These are phyloP conservation scores for Cercospora sojina DNA, from an alignment of 2,329 filamentous ascomycete species.

Conservation along the genomic window DNA sequence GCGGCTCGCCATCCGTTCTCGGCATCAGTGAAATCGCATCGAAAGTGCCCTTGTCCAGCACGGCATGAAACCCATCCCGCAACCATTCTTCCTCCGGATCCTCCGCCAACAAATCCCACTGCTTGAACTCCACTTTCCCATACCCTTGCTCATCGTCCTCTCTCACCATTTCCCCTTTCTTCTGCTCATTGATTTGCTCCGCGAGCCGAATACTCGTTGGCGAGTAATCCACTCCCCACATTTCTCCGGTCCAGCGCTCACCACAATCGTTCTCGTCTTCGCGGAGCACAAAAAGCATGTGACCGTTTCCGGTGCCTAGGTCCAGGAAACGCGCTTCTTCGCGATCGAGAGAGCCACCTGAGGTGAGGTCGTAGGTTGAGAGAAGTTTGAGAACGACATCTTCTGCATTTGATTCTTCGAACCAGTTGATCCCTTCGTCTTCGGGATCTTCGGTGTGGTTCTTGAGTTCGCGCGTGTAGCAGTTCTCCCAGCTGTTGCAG, in stretches of 20 bases:
- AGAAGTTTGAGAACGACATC: slow-evolving; percentile 70
- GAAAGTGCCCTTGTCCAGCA: slow-evolving; percentile 98
- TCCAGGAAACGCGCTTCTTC: slow-evolving; percentile 68
- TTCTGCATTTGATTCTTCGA: slow-evolving; percentile 88
- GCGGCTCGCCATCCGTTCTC: slow-evolving; percentile 16
- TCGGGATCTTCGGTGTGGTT: slow-evolving; percentile 71
- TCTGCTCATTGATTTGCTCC: slow-evolving; percentile 52
- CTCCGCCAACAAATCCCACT: slow-evolving; percentile 53
- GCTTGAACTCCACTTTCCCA: slow-evolving; percentile 49
- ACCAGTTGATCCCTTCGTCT: slow-evolving; percentile 92
- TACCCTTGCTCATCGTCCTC: slow-evolving; percentile 19
- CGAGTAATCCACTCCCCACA: slow-evolving; percentile 90
- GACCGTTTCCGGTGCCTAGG: slow-evolving; percentile 91
- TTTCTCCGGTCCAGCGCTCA: slow-evolving; percentile 60
- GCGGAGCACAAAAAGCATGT: slow-evolving; percentile 78
- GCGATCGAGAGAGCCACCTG: slow-evolving; percentile 45
- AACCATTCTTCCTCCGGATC: slow-evolving; percentile 56
- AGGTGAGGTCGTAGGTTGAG: slow-evolving; percentile 51
- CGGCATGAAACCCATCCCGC: slow-evolving; percentile 72
- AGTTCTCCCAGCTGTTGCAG: slow-evolving; percentile 52
- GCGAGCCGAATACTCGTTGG: slow-evolving; percentile 72
- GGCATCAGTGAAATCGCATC: slow-evolving; percentile 78
- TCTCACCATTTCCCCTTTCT: slow-evolving; percentile 1
- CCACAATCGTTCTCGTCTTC: slow-evolving; percentile 52
- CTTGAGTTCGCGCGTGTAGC: slow-evolving; percentile 68